Evolutionary conservation across 2,329 filamentous ascomycete genomes (phyloP).

Genomic region (Colletotrichum sojae): DNA sequence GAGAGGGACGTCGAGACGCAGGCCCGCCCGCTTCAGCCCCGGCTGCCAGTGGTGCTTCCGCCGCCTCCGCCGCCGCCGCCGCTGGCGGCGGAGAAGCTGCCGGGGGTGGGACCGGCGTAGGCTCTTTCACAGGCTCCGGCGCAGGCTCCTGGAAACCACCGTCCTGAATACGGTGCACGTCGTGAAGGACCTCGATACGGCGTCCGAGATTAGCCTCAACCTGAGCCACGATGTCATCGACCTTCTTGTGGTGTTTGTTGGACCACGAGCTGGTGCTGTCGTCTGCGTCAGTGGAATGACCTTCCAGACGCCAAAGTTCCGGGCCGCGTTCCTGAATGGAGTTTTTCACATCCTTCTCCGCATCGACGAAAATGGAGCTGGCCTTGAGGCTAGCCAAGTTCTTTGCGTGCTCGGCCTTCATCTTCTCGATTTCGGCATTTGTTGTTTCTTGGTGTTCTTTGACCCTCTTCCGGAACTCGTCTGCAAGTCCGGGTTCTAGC

Average conservation of each 20-base stretch:
- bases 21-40: slow-evolving; percentile 44
- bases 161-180: slow-evolving; percentile 80
- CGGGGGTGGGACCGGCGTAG: slow-evolving; percentile 44
- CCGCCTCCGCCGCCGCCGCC: slow-evolving; percentile 40
- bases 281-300: slow-evolving; percentile 62
- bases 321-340: slow-evolving; percentile 72
- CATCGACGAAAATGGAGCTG: slow-evolving; percentile 77
- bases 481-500: slow-evolving; percentile 81
- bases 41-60: slow-evolving; percentile 27
- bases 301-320: slow-evolving; percentile 76
- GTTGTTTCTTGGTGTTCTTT: slow-evolving; percentile 79
- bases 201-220: slow-evolving; percentile 81
- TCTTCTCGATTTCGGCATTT: slow-evolving; percentile 84
- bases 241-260: slow-evolving; percentile 64
- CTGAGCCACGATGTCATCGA: slow-evolving; percentile 82
- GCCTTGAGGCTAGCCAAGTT: slow-evolving; percentile 82
- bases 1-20: slow-evolving; percentile 67
- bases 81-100: slow-evolving; percentile 29
- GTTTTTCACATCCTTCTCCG: slow-evolving; percentile 82
- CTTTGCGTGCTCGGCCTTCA: slow-evolving; percentile 84
- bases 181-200: slow-evolving; percentile 74
- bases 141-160: slow-evolving; percentile 79
- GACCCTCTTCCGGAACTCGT: slow-evolving; percentile 87
- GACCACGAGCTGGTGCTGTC: slow-evolving; percentile 52
- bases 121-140: slow-evolving; percentile 57